Base-by-base conservation (phyloP, 83 land plant species). In the Larix sibirica region DNA sequence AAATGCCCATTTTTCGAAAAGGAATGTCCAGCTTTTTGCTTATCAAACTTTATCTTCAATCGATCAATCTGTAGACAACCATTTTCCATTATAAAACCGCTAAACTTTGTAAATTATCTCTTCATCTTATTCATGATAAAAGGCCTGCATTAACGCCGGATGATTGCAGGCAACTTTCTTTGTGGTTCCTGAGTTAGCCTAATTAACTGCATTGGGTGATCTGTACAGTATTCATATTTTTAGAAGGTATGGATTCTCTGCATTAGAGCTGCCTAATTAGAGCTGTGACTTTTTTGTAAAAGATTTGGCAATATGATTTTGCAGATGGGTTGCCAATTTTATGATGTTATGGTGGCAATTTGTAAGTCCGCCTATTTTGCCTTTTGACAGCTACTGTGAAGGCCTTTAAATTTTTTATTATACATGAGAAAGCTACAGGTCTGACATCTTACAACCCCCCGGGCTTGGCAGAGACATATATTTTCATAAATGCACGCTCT, bases 331-430 rank as follows among this genome's bases (percentile, higher is more conserved):
- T 50, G 56, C 56, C 56, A 1, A 50, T 50, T 50, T 50, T 50
- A 36, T 31, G 71, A 28, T 16, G 33, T 67, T 67, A 28, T 17
- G 71, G 71, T 67, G 40, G 71, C 71, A 31, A 36, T 36, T 67
- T 67, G 36, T 36, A 67, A 67, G 71, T 36, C 71, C 71, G 71
- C 33, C 18, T 67, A 67, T 67, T 67, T 67, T 67, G 71, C 71
- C 33, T 31, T 28, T 14, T 67, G 71, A 28, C 71, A 67, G 56
- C 56, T 50, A 50, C 56, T 50, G 13, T 50, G 56, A 50, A 50
- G 71, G 20, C 20, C 17, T 31, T 63, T 67, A 28, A 31, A 28
- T 2, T 50, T 50, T 31, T 67, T 13, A 31, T 67, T 67, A 67
- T 31, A 31, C 28, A 31, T 67, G 38, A 67, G 71, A 67, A 67